A percentile compares a stretch with the other conserved stretches of the same genome.
phyloP scores from a whole-genome alignment of 768 basidiomycete genomes.

The Tylopilus plumbeoviolaceoides region DNA sequence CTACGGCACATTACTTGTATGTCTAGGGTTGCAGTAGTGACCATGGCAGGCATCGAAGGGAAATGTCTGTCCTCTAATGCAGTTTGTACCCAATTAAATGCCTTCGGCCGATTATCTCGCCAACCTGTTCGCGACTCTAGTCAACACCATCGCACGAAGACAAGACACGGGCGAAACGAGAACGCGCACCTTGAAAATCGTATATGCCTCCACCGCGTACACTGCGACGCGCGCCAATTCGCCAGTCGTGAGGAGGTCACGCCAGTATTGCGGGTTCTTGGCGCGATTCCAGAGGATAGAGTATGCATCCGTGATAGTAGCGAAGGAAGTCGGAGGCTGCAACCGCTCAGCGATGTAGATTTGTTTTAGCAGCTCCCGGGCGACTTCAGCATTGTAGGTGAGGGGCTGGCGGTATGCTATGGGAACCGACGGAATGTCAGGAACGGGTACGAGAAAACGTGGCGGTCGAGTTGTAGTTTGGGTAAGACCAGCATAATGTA shows the following conservation, averaged over 20 bases:
- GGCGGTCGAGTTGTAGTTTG: background rate
- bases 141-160: background rate
- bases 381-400: constrained; percentile 73
- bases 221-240: constrained; percentile 65
- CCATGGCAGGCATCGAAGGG: background rate
- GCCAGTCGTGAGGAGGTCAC: constrained; percentile 54
- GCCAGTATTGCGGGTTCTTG: constrained; percentile 55
- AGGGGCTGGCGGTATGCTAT: constrained; percentile 75
- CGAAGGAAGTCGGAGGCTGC: constrained; percentile 57
- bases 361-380: constrained; percentile 71
- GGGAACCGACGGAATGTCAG: background rate
- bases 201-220: constrained; percentile 84
- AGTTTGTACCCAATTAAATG: constrained; percentile 76
- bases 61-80: constrained; percentile 35
- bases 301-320: constrained; percentile 56
- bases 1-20: constrained; percentile 5
- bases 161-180: background rate
- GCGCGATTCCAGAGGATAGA: constrained; percentile 61
- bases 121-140: constrained; percentile 47
- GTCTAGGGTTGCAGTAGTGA: constrained; percentile 9
- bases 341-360: constrained; percentile 64
- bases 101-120: constrained; percentile 83
- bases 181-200: constrained; percentile 75
- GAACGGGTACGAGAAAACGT: background rate
- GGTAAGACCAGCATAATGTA: background rate